Evolutionary conservation across 2,329 filamentous ascomycete genomes (phyloP).

Genomic region (Hypocreales sp.): DNA sequence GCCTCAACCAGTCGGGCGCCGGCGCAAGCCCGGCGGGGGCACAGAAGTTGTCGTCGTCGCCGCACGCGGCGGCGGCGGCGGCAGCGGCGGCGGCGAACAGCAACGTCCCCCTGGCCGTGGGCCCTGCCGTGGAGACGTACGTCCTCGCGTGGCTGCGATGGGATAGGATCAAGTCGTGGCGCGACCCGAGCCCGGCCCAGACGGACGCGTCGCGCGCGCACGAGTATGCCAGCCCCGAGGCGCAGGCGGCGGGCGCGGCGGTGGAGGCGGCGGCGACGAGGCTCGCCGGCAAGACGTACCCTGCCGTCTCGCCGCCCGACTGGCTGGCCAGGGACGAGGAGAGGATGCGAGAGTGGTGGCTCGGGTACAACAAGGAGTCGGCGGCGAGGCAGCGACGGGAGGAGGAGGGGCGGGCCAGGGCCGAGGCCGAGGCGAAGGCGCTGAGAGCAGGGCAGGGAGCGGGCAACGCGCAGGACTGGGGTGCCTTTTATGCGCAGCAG

Average conservation of each 20-base stretch:
- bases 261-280: conserved; percentile 26
- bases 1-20: conserved; percentile 11
- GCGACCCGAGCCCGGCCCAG: conserved; percentile 22
- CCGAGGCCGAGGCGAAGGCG: conserved; percentile 16
- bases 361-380: conserved; percentile 27
- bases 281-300: conserved; percentile 30
- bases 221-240: conserved; percentile 25
- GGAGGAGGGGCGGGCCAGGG: conserved; percentile 20
- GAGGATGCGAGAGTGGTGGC: conserved; percentile 35
- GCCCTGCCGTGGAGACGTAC: conserved; percentile 21
- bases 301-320: conserved; percentile 33
- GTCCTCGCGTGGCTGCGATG: conserved; percentile 28
- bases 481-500: conserved; percentile 13
- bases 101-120: conserved; percentile 14
- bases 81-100: conserved; percentile 3
- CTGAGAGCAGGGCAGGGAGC: conserved; percentile 9
- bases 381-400: conserved; percentile 21
- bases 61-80: background rate
- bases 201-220: conserved; percentile 14
- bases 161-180: conserved; percentile 26
- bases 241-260: conserved; percentile 25
- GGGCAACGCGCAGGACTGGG: conserved; percentile 11
- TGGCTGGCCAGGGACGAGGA: conserved; percentile 32
- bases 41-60: conserved; percentile 3
- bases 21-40: conserved; percentile 1